Conservation (phyloP, 2,329 filamentous ascomycete species). For the Cladobotryum protrusum region DNA sequence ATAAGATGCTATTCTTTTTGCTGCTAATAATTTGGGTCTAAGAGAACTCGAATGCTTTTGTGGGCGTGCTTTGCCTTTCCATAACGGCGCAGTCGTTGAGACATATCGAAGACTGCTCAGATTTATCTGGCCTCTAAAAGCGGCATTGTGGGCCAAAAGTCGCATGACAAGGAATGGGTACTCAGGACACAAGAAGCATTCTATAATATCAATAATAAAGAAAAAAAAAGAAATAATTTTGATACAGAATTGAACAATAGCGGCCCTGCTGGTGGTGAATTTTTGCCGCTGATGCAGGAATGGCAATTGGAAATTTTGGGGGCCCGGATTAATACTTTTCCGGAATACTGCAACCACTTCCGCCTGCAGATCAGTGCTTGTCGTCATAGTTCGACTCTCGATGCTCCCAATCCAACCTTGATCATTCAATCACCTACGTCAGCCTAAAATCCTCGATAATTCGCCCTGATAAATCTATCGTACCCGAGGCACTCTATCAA, state of each 20-base stretch:
- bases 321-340: conserved; percentile 8
- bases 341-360: conserved; percentile 3
- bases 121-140: conserved; percentile 17
- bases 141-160: conserved; percentile 21
- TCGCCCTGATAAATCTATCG: neutral
- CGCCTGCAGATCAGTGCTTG: conserved; percentile 3
- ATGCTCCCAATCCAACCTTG: neutral
- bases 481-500: neutral
- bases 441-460: neutral
- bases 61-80: neutral
- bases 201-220: neutral
- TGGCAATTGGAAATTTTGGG: neutral
- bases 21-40: neutral
- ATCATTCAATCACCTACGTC: neutral
- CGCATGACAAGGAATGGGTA: conserved; percentile 24
- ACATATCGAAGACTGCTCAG: conserved; percentile 17
- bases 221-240: neutral
- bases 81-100: conserved; percentile 19
- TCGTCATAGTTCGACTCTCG: conserved; percentile 8
- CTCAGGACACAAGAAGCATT: conserved; percentile 6
- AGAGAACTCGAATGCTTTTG: too few relatives aligned
- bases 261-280: neutral
- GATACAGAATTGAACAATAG: neutral
- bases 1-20: neutral
- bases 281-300: too few relatives aligned